These are phyloP conservation scores for Geranium incanum DNA, from an alignment of 441 rosid genomes.

Conservation along the genomic window DNA sequence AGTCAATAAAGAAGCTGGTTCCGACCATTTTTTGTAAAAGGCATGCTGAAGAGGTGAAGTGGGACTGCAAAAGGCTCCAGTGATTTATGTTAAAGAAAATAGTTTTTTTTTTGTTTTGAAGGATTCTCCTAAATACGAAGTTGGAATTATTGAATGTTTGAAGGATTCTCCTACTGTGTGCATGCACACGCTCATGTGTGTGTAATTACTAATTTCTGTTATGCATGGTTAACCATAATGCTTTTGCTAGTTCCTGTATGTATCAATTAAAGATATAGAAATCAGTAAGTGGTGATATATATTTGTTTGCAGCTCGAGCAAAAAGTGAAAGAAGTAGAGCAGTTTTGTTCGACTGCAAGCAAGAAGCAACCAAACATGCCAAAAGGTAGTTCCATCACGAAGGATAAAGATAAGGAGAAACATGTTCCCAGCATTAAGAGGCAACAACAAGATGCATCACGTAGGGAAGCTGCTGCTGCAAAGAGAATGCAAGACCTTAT, in stretches of 20 bases:
- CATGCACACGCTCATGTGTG: not conserved
- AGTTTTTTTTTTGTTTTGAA: too few relatives aligned
- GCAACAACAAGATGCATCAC: slow-evolving; percentile 60
- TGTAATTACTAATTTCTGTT: not conserved
- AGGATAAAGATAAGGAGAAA: slow-evolving; percentile 63
- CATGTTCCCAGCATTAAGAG: slow-evolving; percentile 56
- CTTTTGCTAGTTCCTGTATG: not conserved
- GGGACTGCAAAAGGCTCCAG: not conserved
- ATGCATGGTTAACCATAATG: not conserved
- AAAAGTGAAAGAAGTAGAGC: slow-evolving; percentile 58
- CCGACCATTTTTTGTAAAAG: not conserved
- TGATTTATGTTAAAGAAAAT: not conserved
- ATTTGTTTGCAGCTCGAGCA: slow-evolving; percentile 60
- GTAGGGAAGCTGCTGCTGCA: slow-evolving; percentile 72
- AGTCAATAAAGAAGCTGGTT: too few relatives aligned
- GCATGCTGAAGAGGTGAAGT: too few relatives aligned
- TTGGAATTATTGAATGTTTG: not conserved
- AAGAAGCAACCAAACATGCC: slow-evolving; percentile 43
- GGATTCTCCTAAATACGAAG: not conserved
- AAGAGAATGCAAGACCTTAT: slow-evolving; percentile 95
- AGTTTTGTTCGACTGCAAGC: slow-evolving; percentile 45
- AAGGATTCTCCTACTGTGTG: not conserved
- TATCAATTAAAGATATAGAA: not conserved
- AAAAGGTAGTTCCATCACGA: slow-evolving; percentile 44
- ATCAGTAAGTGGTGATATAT: not conserved